phyloP scores from a whole-genome alignment of 345 rosid genomes.

The Moricandia arvensis region DNA sequence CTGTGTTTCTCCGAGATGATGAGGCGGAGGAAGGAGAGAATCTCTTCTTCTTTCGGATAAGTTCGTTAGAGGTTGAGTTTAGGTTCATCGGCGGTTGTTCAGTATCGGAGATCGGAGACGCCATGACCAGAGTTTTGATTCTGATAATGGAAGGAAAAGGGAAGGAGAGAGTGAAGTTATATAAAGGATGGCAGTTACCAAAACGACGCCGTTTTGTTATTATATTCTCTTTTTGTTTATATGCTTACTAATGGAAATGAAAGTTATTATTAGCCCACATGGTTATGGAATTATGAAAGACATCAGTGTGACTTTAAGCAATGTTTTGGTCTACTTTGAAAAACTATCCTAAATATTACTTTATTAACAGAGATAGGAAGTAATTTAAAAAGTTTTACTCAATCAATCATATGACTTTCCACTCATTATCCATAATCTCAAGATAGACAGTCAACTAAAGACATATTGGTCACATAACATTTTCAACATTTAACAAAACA shows the following conservation, averaged over 20 bases:
- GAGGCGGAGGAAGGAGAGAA: slow-evolving; percentile 5
- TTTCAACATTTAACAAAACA: not conserved
- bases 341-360: not conserved
- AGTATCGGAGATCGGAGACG: slow-evolving; percentile 7
- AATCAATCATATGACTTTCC: not conserved
- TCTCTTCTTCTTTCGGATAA: slow-evolving; percentile 30
- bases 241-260: not conserved
- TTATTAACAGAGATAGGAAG: not conserved
- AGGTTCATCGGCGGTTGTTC: not conserved
- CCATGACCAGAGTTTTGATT: slow-evolving; percentile 14
- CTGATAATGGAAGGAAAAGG: not conserved
- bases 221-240: not conserved
- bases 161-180: not conserved
- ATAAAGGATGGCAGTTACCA: slow-evolving; percentile 5
- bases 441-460: not conserved
- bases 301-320: slow-evolving; percentile 24
- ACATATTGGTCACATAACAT: not conserved
- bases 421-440: not conserved
- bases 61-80: slow-evolving; percentile 5
- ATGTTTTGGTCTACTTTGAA: slow-evolving; percentile 8
- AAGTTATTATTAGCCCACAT: not conserved
- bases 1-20: slow-evolving; percentile 4
- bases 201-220: slow-evolving; percentile 10
- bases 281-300: not conserved
- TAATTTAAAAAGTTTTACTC: not conserved